Evolutionary conservation across 2,329 filamentous ascomycete species (phyloP), one percentile per base, ranked within the genome.

Genomic region (Hawksworthiomyces lignivorus): DNA sequence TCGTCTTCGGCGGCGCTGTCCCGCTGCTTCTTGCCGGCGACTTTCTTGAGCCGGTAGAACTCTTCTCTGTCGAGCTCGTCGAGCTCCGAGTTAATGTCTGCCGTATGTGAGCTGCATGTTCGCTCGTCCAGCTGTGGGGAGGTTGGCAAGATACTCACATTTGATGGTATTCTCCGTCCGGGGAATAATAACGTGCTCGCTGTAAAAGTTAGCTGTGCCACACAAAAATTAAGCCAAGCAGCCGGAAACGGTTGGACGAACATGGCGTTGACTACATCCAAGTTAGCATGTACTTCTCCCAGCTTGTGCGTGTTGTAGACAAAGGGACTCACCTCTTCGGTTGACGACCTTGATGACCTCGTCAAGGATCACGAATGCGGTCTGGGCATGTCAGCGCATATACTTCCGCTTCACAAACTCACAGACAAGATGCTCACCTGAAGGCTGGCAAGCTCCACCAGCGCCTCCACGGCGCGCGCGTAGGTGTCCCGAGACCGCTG

Each of bases 311-410:
- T n/a, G n/a, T n/a, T n/a, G n/a, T n/a, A n/a, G 36, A 26, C 14
- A 15, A 14, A 21, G 12, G 4, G 36, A 59, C 70, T 60, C 64
- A 85, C 83, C 84, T 86, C 92, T 83, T 58, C 92, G 80, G 63
- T 98, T 98, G 42, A 98, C 92, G 20, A 97, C 88, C 70, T 98
- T 98, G 69, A 98, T 98, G 44, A 98, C 92, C 65, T 98, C 92
- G 61, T 98, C 92, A 47, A 98, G 65, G 51, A 97, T 97, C 36
- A 98, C 87, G 62, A 98, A 98, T 6, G 92, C 92, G 50, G 92
- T 98, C 77, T 82, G 18, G 1, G n/a, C 15, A 51, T 46, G 33
- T 31, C 33, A 22, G 30, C 5, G 20, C 8, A 3, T 18, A 11
- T n/a, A 5, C 20, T 26, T 15, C n/a, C 7, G 4, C 15, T 17